A percentile compares a stretch with the other conserved stretches of the same genome.
phyloP scores from a whole-genome alignment of 768 basidiomycete genomes.

The Tulasnella sp. region DNA sequence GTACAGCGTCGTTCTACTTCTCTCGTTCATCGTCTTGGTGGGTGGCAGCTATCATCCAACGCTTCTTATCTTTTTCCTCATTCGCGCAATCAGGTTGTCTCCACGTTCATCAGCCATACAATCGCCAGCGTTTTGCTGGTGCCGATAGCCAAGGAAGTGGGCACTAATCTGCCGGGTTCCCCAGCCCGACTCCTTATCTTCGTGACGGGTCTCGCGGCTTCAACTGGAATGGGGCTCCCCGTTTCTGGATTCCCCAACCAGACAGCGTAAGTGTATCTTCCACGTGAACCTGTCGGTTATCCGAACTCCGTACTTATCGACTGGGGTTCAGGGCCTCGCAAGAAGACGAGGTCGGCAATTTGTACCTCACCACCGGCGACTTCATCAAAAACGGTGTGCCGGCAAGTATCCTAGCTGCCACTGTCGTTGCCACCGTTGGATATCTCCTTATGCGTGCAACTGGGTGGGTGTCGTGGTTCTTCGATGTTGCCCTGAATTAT shows the following conservation, averaged over 20 bases:
- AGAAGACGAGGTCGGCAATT: conserved; percentile 87
- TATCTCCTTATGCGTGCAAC: conserved; percentile 65
- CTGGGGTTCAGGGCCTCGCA: conserved; percentile 62
- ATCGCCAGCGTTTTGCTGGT: conserved; percentile 96
- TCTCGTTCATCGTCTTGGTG: conserved; percentile 64
- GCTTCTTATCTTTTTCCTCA: conserved; percentile 29
- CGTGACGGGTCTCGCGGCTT: conserved; percentile 86
- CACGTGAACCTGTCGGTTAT: neutral
- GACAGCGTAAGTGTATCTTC: conserved; percentile 62
- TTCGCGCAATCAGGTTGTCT: conserved; percentile 53
- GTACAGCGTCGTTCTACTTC: conserved; percentile 62
- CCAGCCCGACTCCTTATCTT: conserved; percentile 84
- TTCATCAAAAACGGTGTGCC: conserved; percentile 93
- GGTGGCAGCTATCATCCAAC: conserved; percentile 26
- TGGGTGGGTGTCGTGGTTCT: conserved; percentile 42
- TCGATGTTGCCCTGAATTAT: neutral
- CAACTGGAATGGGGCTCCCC: conserved; percentile 96
- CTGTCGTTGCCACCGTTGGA: conserved; percentile 80
- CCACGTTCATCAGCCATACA: conserved; percentile 96
- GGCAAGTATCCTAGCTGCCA: conserved; percentile 80
- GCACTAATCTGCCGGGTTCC: conserved; percentile 56
- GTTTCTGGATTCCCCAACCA: conserved; percentile 99
- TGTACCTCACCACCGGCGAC: conserved; percentile 77
- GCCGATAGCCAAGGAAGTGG: conserved; percentile 89
- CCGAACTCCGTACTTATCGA: neutral